Conservation (phyloP, 148 eudicot species). For the Nepenthes mirabilis region DNA sequence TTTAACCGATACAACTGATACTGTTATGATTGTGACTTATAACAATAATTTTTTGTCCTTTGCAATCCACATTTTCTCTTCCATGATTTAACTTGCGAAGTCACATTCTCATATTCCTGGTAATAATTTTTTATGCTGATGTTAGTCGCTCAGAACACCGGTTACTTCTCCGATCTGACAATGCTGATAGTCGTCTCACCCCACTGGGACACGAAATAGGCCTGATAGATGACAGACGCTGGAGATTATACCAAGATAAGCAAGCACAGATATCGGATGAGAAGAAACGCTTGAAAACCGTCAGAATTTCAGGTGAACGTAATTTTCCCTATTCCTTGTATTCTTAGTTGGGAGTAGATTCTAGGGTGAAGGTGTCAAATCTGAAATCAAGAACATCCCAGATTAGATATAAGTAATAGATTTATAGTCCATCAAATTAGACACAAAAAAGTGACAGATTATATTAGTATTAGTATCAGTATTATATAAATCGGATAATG, state of each 20-base stretch:
- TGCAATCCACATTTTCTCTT: too few relatives aligned
- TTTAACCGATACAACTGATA: too few relatives aligned
- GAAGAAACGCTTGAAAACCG: slow-evolving; percentile 66
- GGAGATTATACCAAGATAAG: slow-evolving; percentile 84
- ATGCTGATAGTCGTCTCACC: slow-evolving; percentile 99
- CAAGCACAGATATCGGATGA: slow-evolving; percentile 75
- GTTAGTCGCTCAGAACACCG: slow-evolving; percentile 95
- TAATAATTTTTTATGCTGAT: slow-evolving; percentile 7
- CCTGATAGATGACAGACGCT: slow-evolving; percentile 75
- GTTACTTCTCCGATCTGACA: slow-evolving; percentile 80
- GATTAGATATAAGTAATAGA: too few relatives aligned
- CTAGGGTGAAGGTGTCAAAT: background rate
- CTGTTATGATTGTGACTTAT: too few relatives aligned
- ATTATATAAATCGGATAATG: too few relatives aligned
- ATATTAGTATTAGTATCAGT: too few relatives aligned
- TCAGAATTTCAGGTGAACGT: slow-evolving; percentile 54
- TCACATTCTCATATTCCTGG: too few relatives aligned
- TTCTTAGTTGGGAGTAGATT: background rate
- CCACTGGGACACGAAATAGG: slow-evolving; percentile 95
- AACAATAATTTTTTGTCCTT: too few relatives aligned
- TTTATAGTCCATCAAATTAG: too few relatives aligned
- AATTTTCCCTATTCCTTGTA: slow-evolving; percentile 3
- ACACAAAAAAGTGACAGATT: too few relatives aligned
- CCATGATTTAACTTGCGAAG: too few relatives aligned
- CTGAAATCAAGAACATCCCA: background rate